Evolutionary conservation across 2,329 filamentous ascomycete species (phyloP).

Genomic region (Dendrostoma leiphaemia): DNA sequence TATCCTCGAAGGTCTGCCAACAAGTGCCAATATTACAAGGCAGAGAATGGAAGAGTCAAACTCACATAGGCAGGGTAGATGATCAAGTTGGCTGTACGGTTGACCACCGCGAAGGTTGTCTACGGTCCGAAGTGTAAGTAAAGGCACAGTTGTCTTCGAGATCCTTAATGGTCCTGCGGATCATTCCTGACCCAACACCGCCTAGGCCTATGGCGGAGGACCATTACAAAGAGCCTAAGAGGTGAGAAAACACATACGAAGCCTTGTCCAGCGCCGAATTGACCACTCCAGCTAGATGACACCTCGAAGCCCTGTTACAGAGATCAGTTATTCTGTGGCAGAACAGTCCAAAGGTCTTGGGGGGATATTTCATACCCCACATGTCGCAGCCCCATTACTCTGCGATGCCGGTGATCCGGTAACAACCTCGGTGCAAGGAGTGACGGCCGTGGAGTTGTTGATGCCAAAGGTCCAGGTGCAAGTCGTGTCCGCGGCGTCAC

Average conservation of each 20-base stretch:
- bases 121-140: background rate
- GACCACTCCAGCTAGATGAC: conserved; percentile 53
- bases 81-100: conserved; percentile 42
- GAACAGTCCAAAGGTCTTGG: no score
- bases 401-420: conserved; percentile 32
- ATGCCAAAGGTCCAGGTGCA: conserved; percentile 42
- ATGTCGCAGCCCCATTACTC: conserved; percentile 37
- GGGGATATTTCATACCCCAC: conserved; percentile 37
- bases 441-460: conserved; percentile 32
- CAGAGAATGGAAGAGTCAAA: no score
- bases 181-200: no score
- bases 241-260: conserved; percentile 31
- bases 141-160: background rate
- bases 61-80: conserved; percentile 47
- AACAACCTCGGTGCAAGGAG: conserved; percentile 33
- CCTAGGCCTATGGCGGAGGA: no score
- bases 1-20: no score
- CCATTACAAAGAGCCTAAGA: background rate
- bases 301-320: conserved; percentile 39
- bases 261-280: conserved; percentile 50
- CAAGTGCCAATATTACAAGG: no score
- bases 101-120: conserved; percentile 49
- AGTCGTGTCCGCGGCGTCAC: conserved; percentile 35
- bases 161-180: no score
- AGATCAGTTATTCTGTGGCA: background rate